These are phyloP conservation scores for Tricholoma bakamatsutake DNA, from an alignment of 768 basidiomycete species.

Conservation along the genomic window DNA sequence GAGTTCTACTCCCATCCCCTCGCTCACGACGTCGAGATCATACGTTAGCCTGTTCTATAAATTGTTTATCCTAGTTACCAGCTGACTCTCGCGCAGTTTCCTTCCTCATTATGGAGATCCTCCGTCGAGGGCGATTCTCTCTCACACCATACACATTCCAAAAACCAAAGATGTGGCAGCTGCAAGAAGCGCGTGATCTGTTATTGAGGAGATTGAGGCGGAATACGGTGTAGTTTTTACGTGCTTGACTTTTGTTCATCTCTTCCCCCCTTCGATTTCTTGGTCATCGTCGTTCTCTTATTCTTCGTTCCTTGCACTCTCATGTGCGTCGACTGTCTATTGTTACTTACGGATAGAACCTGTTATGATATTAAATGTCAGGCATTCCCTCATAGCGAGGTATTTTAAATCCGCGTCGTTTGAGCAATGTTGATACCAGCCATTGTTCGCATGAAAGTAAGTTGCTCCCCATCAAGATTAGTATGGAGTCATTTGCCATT, in stretches of 20 bases:
- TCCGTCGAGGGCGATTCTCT: constrained; percentile 53
- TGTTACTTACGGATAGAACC: neutral
- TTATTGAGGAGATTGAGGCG: constrained; percentile 32
- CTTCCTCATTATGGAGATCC: constrained; percentile 59
- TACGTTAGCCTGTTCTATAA: constrained; percentile 30
- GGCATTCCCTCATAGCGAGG: no score
- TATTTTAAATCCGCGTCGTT: no score
- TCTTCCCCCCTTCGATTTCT: neutral
- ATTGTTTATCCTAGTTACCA: neutral
- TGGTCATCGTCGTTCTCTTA: neutral
- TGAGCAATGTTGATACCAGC: no score
- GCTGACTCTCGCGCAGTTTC: constrained; percentile 35
- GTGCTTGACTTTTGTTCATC: neutral
- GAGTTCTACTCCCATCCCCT: constrained; percentile 47
- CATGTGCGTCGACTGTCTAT: no score
- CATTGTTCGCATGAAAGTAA: no score
- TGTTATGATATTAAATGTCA: no score
- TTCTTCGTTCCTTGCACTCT: neutral
- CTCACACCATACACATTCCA: constrained; percentile 44
- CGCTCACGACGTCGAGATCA: constrained; percentile 45
- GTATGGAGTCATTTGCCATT: neutral
- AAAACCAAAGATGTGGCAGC: constrained; percentile 43
- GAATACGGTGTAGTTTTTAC: constrained; percentile 26
- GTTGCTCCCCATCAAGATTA: neutral
- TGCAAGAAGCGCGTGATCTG: constrained; percentile 33